phyloP scores from a whole-genome alignment of 441 rosid species.

The Theobroma grandiflorum region DNA sequence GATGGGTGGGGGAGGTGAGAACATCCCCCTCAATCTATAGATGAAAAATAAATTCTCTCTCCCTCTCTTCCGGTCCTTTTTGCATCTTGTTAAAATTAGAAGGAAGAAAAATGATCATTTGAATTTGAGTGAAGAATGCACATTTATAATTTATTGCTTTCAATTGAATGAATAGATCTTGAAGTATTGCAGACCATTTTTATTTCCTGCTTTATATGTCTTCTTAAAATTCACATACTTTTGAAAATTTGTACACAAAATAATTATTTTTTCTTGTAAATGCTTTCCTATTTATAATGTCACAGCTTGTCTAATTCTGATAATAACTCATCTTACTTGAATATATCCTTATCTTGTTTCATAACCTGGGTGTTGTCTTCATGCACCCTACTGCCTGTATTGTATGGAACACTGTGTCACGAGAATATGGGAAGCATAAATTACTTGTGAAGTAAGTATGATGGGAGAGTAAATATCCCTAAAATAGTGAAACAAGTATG shows the following conservation, averaged over 20 bases:
- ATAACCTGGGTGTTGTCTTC: conserved; percentile 4
- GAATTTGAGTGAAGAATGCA: conserved; percentile 13
- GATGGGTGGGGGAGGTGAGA: background rate
- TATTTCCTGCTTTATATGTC: background rate
- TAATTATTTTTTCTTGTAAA: background rate
- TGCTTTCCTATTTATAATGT: background rate
- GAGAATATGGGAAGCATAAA: conserved; percentile 1
- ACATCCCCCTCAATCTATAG: background rate
- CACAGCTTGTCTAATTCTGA: background rate
- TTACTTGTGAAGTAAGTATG: background rate
- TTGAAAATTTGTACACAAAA: background rate
- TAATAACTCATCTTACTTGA: background rate
- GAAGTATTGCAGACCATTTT: background rate
- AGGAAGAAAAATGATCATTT: background rate
- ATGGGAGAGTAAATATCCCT: background rate
- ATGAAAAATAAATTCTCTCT: background rate
- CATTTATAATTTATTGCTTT: background rate
- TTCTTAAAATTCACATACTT: background rate
- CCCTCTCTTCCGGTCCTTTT: background rate
- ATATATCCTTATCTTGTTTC: background rate
- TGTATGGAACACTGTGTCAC: background rate
- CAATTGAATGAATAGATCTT: background rate
- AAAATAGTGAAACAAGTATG: background rate
- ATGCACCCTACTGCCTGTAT: background rate
- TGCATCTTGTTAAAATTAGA: conserved; percentile 2